Conservation (phyloP, 1,284 basidiomycete genomes). For the Mycena sp. region DNA sequence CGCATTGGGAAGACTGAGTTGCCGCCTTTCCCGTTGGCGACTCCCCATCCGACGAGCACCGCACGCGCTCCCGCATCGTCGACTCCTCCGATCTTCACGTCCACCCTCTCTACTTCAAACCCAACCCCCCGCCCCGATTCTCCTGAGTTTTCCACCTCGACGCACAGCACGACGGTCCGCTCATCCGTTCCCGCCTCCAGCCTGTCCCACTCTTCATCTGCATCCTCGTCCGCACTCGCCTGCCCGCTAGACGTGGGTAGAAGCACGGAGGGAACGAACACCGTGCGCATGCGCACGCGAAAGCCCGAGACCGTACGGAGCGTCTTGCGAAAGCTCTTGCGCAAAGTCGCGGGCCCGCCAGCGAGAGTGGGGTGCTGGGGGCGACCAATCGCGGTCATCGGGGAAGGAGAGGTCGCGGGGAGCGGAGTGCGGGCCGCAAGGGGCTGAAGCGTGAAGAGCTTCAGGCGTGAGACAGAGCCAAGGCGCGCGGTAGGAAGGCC, state of each 20-base stretch:
- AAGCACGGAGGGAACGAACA: slow-evolving; percentile 84
- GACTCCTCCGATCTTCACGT: slow-evolving; percentile 79
- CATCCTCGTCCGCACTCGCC: slow-evolving; percentile 46
- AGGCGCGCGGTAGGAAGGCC: slow-evolving; percentile 72
- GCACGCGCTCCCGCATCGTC: slow-evolving; percentile 63
- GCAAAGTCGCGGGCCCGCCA: slow-evolving; percentile 67
- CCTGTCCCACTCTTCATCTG: slow-evolving; percentile 60
- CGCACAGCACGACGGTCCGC: slow-evolving; percentile 84
- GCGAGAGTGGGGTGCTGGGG: slow-evolving; percentile 32
- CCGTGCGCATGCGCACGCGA: slow-evolving; percentile 87
- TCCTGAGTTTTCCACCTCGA: slow-evolving; percentile 84
- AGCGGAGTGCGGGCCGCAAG: slow-evolving; percentile 46
- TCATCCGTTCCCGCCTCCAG: slow-evolving; percentile 80
- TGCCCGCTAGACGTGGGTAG: slow-evolving; percentile 50
- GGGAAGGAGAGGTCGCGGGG: slow-evolving; percentile 52
- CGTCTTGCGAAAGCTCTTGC: slow-evolving; percentile 87
- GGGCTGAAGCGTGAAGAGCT: slow-evolving; percentile 69
- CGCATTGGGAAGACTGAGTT: slow-evolving; percentile 72
- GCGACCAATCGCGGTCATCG: slow-evolving; percentile 49
- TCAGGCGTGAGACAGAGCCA: slow-evolving; percentile 66
- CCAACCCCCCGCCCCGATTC: slow-evolving; percentile 64
- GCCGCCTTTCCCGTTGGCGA: slow-evolving; percentile 48
- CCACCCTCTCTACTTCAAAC: slow-evolving; percentile 78
- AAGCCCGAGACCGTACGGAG: slow-evolving; percentile 83
- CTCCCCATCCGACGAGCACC: slow-evolving; percentile 75